Conservation (phyloP, 2,329 filamentous ascomycete species). For the Penicillium decumbens region DNA sequence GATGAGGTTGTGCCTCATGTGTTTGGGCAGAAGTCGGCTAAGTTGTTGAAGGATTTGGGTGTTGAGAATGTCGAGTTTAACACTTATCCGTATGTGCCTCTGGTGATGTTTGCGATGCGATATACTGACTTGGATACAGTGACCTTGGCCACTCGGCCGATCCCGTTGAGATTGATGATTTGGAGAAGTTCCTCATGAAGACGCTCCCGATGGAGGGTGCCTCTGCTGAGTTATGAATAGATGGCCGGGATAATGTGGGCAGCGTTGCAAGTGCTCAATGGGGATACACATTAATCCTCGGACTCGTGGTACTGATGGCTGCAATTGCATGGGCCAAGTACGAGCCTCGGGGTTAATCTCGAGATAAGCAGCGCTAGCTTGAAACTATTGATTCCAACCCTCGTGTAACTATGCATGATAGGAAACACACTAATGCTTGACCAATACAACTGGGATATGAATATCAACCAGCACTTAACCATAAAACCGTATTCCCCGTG, state of each 20-base stretch:
- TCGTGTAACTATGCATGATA: constrained; percentile 9
- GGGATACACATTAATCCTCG: constrained; percentile 21
- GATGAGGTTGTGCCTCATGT: constrained; percentile 68
- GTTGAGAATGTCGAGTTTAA: constrained; percentile 67
- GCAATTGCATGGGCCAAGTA: constrained; percentile 22
- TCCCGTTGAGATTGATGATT: constrained; percentile 72
- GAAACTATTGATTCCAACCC: background rate
- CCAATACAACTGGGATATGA: background rate
- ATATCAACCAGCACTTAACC: background rate
- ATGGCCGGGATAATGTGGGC: constrained; percentile 4
- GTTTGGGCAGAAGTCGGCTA: constrained; percentile 64
- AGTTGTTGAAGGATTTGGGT: constrained; percentile 64
- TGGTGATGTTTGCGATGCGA: background rate
- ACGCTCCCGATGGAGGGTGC: constrained; percentile 48
- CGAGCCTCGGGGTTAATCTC: background rate
- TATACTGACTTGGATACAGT: constrained; percentile 39
- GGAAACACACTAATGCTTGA: constrained; percentile 4
- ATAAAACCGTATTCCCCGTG: background rate
- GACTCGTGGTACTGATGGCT: constrained; percentile 23
- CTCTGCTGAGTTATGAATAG: constrained; percentile 36
- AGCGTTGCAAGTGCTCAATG: constrained; percentile 3
- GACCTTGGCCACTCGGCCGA: constrained; percentile 72
- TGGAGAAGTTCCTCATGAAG: constrained; percentile 61
- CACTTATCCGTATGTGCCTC: constrained; percentile 61
- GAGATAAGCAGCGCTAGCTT: constrained; percentile 6